Base-by-base conservation (phyloP, 306 rosid genomes). In the Acacia melanoxylon region DNA sequence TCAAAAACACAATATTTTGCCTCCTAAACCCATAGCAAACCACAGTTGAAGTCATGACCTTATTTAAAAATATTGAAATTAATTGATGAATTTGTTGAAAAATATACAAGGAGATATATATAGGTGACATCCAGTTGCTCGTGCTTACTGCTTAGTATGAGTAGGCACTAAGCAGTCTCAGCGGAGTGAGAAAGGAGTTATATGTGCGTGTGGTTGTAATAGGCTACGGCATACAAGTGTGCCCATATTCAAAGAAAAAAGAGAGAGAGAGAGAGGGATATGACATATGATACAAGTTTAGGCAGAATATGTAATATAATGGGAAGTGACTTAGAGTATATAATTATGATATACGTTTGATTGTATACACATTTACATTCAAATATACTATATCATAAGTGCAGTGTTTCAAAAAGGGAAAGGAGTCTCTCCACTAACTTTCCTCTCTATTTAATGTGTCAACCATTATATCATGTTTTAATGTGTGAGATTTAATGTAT, bases 1-100 rank as follows among this genome's bases (percentile, higher is more conserved):
- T 78, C 5, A 80, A 2, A 58, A 27, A 49, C 42, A 8, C 13
- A 42, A 44, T 35, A 10, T 52, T 80, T 9, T 61, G 33, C 35
- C 79, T 81, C 48, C 67, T 25, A 62, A 48, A 24, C 72, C 44
- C 54, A 10, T 67, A 86, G 13, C 68, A 68, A 59, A 48, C 25
- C 62, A 8, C 1, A 6, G 20, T 19, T 51, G 58, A 56, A 6
- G 10, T 4, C 5, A 16, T 4, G 56, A 5, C 52, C 56, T 11
- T 46, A 14, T 46, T 46, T 46, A 46, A 46, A 46, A 16, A 16
- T 51, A 16, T 4, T 51, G 19, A 15, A 49, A 49, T 6, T 5
- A 5, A 49, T 15, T 49, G 20, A 49, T 16, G 17, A 49, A 49
- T 49, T 6, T 49, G 56, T 49, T 49, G 56, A 15, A 16, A 45